Evolutionary conservation across 2,329 filamentous ascomycete species (phyloP), one percentile per base, ranked within the genome.

Genomic region (Fusarium solani-melongenae): DNA sequence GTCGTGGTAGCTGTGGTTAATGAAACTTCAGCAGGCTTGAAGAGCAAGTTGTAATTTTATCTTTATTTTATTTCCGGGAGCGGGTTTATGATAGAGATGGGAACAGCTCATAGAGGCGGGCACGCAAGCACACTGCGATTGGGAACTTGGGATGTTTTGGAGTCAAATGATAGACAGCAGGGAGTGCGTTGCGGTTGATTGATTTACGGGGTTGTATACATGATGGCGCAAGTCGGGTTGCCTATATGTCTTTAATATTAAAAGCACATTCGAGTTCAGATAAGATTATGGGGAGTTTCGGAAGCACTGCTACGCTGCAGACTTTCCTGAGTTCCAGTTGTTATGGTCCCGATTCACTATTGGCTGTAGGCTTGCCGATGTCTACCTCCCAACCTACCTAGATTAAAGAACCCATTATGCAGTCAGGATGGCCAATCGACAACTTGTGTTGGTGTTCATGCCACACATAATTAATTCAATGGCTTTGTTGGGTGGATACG

Each of bases 1-100:
- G 94, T 94, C 6, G 86, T 99, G 59, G 92, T 95, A 15, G 90
- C 92, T 34, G 86, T 98, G 33, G 94, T 94, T 1, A 91, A 94
- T 10, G 92, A 95, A 75, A 90, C 92, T 20, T 56, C 66, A 20
- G 62, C 70, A 5, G 70, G 60, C 31, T 51, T 70, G 31, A 80
- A 76, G 68, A 82, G 81, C 79, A 83, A 83, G 72, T 70, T 83
- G 62, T 83, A 66, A 79, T 77, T 53, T 44, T 38, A 63, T 56
- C 29, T 44, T 57, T 57, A 58, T 75, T 73, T 73, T 49, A 49
- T 53, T 53, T 31, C 49, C 64, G 44, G 63, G 76, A 71, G 59
- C 39, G 66, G 31, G 73, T 75, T 76, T 57, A 66, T 64, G 67
- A 78, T 77, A 78, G 72, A 76, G 59, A 44, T 73, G 64, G 64